Evolutionary conservation across 805 yeast genomes (phyloP).

Genomic region (Wilhelminamyces savonicus): DNA sequence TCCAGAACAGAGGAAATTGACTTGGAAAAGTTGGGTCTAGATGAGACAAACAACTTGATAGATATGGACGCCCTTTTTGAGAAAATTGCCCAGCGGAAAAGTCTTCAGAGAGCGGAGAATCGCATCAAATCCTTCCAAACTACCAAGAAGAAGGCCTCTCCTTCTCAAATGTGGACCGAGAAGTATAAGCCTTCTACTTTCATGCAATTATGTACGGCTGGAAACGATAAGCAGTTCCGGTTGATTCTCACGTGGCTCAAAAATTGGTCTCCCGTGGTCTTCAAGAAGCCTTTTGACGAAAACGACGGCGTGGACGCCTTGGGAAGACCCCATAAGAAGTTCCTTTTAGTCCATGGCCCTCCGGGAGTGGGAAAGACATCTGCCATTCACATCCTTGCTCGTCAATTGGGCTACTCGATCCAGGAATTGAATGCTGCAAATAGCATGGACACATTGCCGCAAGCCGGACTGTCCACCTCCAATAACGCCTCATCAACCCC

Average conservation of each 20-base stretch:
- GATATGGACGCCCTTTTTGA: slow-evolving; percentile 9
- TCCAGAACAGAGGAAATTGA: neutral
- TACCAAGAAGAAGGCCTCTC: no score
- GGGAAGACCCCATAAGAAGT: slow-evolving; percentile 42
- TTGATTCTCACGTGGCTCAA: slow-evolving; percentile 33
- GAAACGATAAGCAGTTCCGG: slow-evolving; percentile 38
- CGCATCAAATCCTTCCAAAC: no score
- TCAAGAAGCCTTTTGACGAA: slow-evolving; percentile 9
- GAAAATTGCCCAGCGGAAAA: slow-evolving; percentile 6
- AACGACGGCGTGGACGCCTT: slow-evolving; percentile 16
- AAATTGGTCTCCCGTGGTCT: slow-evolving; percentile 31
- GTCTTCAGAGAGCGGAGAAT: slow-evolving; percentile 3
- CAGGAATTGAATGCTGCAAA: slow-evolving; percentile 77
- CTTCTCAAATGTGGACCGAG: slow-evolving; percentile 36
- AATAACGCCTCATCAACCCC: no score
- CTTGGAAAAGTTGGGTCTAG: neutral
- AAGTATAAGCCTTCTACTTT: slow-evolving; percentile 32
- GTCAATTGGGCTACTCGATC: slow-evolving; percentile 72
- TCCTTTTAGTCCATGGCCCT: slow-evolving; percentile 81
- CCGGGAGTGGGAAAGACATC: slow-evolving; percentile 94
- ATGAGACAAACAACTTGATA: slow-evolving; percentile 2
- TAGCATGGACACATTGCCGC: slow-evolving; percentile 31
- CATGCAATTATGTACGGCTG: slow-evolving; percentile 35
- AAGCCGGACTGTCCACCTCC: slow-evolving; percentile 8
- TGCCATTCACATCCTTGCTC: slow-evolving; percentile 77